Evolutionary conservation across 78 protist species (phyloP), one percentile per base, ranked within the genome.

Genomic region (Pigoraptor vietnamica): DNA sequence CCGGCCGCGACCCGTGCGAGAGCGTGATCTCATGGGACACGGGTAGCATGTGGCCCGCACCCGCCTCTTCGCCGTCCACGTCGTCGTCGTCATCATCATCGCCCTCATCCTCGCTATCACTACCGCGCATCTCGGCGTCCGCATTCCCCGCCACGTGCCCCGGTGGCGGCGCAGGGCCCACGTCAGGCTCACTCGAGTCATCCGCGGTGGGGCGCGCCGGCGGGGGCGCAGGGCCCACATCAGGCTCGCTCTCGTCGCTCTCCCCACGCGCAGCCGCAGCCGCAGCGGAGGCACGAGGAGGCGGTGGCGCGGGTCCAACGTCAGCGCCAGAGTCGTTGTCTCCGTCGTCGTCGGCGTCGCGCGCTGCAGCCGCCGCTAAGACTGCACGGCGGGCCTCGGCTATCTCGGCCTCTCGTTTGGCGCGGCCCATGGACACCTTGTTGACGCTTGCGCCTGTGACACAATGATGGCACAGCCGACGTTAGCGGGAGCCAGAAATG

Each of bases 21-120:
- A 95, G 90, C 40, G 39, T 88, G 32, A 89, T 93, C 37, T 91
- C 93, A 89, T 91, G 91, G 24, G 94, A 38, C 0, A 93, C 92
- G 37, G 96, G 96, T 40, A 95, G 37, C n/a, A 2, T 35, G 38
- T 83, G 1, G 23, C 88, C 24, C 25, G 19, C 39, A 14, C 24
- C 88, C 88, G 25, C 88, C 23, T 1, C 39, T 2, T 35, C 38
- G 35, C 25, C 88, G 35, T 83, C 88, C 1, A n/a, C 88, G 35
- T 83, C 88, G 38, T 83, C 88, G 2, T 35, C 88, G 2, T 83
- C 88, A 35, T 83, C 88, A 10, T 35, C 38, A 1, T 83, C 88
- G 88, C 25, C 38, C 23, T 83, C 88, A 19, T 35, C 88, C 1
- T 83, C 88, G 38, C 33, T 37, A 35, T 35, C 19, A 1, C 38